Conservation (phyloP, 345 rosid species). For the Bruguiera parviflora region DNA sequence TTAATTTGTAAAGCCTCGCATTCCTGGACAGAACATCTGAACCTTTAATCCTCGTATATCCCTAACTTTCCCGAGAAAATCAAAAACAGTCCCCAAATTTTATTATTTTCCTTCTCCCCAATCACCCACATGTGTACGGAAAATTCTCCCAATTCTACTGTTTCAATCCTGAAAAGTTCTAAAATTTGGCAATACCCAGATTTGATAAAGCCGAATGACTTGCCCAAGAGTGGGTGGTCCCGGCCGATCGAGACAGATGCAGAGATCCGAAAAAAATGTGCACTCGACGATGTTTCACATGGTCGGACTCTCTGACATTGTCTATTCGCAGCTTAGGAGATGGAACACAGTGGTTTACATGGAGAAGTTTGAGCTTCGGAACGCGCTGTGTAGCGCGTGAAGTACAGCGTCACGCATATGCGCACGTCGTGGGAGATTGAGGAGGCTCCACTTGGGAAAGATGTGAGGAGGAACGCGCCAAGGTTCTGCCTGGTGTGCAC, state of each 20-base stretch:
- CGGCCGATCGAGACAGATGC: conserved; percentile 27
- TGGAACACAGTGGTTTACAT: conserved; percentile 43
- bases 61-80: neutral
- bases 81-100: neutral
- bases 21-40: no score
- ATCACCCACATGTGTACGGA: neutral
- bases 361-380: conserved; percentile 51
- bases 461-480: conserved; percentile 69
- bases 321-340: conserved; percentile 10
- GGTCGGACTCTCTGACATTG: conserved; percentile 12
- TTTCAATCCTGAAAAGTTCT: neutral
- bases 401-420: conserved; percentile 54
- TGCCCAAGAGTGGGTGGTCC: conserved; percentile 28
- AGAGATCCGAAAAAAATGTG: conserved; percentile 11
- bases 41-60: neutral
- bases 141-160: conserved; percentile 6
- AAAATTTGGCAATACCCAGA: neutral
- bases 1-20: no score
- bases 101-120: no score
- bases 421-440: conserved; percentile 70
- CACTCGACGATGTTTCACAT: conserved; percentile 23
- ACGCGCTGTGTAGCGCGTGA: conserved; percentile 47
- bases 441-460: conserved; percentile 82
- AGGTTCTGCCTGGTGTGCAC: conserved; percentile 46
- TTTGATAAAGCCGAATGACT: conserved; percentile 2